phyloP scores from a whole-genome alignment of 2,329 filamentous ascomycete species.

The Fusarium sp. region DNA sequence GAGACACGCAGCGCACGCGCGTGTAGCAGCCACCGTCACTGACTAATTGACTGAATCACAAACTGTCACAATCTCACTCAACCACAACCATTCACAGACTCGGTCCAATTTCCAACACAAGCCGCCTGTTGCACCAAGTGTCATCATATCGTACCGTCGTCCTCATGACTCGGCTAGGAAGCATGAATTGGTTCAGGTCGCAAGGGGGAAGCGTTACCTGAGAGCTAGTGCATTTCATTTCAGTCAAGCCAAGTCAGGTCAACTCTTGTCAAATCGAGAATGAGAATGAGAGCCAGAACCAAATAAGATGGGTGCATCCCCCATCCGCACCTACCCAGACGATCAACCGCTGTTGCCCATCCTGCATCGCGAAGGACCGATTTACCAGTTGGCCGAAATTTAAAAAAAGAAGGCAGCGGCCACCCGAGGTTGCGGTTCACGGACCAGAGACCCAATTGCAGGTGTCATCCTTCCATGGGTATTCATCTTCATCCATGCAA shows the following conservation, averaged over 20 bases:
- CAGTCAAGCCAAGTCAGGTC: neutral
- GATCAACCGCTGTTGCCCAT: neutral
- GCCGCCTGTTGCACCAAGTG: conserved; percentile 26
- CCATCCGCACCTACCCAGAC: conserved; percentile 5
- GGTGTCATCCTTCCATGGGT: conserved; percentile 21
- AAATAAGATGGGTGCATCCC: conserved; percentile 16
- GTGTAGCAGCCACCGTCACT: conserved; percentile 1
- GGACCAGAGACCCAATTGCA: conserved; percentile 27
- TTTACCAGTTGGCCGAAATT: neutral
- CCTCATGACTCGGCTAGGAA: conserved; percentile 36
- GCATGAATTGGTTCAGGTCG: conserved; percentile 1
- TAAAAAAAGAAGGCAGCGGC: conserved; percentile 22
- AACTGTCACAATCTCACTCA: conserved; percentile 20
- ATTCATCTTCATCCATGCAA: conserved; percentile 23
- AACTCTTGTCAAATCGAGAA: neutral
- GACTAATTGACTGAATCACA: conserved; percentile 4
- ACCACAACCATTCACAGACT: conserved; percentile 12
- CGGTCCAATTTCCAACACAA: conserved; percentile 4
- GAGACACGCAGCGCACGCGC: conserved; percentile 12
- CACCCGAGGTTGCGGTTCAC: conserved; percentile 33
- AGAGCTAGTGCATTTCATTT: conserved; percentile 3
- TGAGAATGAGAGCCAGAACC: conserved; percentile 4
- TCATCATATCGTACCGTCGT: conserved; percentile 1
- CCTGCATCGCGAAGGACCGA: conserved; percentile 1
- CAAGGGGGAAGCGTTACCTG: conserved; percentile 20